Evolutionary conservation across 2,329 filamentous ascomycete genomes (phyloP), one percentile per base, ranked within the genome.

Genomic region (Chaetothyriales sp.): DNA sequence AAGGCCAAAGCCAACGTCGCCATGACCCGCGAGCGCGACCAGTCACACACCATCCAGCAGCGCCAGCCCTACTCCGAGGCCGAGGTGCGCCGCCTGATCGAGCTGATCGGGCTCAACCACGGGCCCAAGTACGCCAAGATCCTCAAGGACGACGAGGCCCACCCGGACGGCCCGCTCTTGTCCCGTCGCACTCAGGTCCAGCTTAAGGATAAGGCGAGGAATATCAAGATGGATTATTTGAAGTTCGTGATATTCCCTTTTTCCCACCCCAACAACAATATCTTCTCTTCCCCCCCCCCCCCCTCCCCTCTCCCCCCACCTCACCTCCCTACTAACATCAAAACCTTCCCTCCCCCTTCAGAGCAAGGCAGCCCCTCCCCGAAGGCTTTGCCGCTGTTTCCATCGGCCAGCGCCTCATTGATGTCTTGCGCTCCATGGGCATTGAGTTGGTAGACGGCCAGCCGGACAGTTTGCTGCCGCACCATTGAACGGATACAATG

Each of bases 131-230:
- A 75, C 67, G 55, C 73, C 1, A 22, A 49, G 0, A 76, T 83
- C 45, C 58, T 63, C 19, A 59, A 63, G 10, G 57, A 60, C 26
- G 67, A 67, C 26, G 53, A 57, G 2, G 57, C 49, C 3, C 39
- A 58, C 49, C 46, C 64, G 47, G 62, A 63, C 32, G 60, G 63
- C 9, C 62, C 62, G 2, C 47, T 63, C 43, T 59, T 76, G 18
- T 51, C 49, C 3, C 54, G 57, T 1, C 67, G 77, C 1, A 66
- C 62, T 5, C 73, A 80, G 53, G 73, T 77, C 2, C 73, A 76
- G 44, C 54, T 79, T 5, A 77, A 76, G 56, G 74, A 77, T 55
- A 72, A 71, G 53, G 76, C 75, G 3, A 67, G 77, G 48, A 78
- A 77, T 53, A 62, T 79, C 51, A 76, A 74, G 59, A 63, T 69